These are phyloP conservation scores for Aegilops umbellulata DNA, from an alignment of 176 grass and related monocot species.

Conservation along the genomic window DNA sequence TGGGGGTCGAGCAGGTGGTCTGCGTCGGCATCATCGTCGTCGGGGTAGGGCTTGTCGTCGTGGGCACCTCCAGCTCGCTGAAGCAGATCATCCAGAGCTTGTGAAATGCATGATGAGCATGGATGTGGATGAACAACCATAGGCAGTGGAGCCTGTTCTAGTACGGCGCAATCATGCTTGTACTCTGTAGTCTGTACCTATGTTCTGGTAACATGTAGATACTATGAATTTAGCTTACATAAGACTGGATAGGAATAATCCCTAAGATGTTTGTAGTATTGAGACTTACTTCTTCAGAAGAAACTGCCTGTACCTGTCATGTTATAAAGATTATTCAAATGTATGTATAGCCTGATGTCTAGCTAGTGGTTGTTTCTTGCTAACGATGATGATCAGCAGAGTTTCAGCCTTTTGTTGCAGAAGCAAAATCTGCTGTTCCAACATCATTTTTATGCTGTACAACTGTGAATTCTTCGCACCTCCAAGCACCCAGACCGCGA, in stretches of 20 bases:
- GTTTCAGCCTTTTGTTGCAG: neutral
- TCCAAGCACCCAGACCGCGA: neutral
- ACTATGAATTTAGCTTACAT: neutral
- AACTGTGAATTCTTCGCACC: neutral
- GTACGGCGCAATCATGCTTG: neutral
- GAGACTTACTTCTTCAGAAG: neutral
- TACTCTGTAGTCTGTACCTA: neutral
- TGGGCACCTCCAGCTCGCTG: conserved; percentile 77
- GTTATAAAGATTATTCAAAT: neutral
- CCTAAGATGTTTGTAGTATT: neutral
- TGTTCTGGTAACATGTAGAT: neutral
- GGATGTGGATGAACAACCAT: neutral
- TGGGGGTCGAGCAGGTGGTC: conserved; percentile 45
- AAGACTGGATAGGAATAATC: neutral
- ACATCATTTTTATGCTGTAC: neutral
- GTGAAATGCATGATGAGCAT: conserved; percentile 33
- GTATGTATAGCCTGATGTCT: neutral
- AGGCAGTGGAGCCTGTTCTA: neutral
- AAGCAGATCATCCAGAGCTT: conserved; percentile 62
- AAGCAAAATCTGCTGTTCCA: neutral
- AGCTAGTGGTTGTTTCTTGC: neutral
- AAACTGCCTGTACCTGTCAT: neutral
- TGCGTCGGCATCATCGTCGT: conserved; percentile 50
- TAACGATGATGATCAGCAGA: neutral
- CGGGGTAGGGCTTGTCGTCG: conserved; percentile 41